These are phyloP conservation scores for Xerocomellus chrysenteron DNA, from an alignment of 768 basidiomycete species.

Conservation along the genomic window DNA sequence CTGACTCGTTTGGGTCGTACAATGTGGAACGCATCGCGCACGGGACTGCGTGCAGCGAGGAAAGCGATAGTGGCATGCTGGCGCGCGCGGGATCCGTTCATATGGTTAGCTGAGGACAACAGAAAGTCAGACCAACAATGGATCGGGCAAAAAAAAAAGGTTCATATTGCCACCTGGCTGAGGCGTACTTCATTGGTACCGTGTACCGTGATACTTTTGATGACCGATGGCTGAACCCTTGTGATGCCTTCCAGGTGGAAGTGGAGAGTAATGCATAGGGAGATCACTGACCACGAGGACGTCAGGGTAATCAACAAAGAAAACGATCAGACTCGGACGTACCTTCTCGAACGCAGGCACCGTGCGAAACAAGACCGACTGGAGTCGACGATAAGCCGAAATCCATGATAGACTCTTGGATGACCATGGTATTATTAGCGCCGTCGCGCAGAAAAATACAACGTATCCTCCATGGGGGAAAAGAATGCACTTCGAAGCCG, in stretches of 20 bases:
- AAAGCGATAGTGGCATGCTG: neutral
- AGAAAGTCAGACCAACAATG: neutral
- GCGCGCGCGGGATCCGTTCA: neutral
- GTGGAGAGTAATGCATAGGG: neutral
- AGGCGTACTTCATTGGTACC: neutral
- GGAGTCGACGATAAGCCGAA: neutral
- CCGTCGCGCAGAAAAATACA: neutral
- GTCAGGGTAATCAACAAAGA: neutral
- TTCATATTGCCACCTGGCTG: neutral
- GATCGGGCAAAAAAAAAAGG: neutral
- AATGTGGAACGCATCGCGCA: neutral
- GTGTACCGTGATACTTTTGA: neutral
- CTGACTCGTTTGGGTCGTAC: neutral
- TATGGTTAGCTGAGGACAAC: neutral
- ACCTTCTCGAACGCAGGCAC: neutral
- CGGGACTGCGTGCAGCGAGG: neutral
- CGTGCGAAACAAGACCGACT: neutral
- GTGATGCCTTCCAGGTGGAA: neutral
- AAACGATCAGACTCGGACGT: neutral
- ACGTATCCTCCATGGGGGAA: neutral
- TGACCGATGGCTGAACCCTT: neutral
- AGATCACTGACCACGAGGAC: slow-evolving; percentile 4
- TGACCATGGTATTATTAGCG: neutral
- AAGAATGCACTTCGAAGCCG: neutral
- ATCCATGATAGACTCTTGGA: neutral